These are phyloP conservation scores for Apiotrichum gamsii DNA, from an alignment of 1,284 basidiomycete genomes.

Conservation along the genomic window DNA sequence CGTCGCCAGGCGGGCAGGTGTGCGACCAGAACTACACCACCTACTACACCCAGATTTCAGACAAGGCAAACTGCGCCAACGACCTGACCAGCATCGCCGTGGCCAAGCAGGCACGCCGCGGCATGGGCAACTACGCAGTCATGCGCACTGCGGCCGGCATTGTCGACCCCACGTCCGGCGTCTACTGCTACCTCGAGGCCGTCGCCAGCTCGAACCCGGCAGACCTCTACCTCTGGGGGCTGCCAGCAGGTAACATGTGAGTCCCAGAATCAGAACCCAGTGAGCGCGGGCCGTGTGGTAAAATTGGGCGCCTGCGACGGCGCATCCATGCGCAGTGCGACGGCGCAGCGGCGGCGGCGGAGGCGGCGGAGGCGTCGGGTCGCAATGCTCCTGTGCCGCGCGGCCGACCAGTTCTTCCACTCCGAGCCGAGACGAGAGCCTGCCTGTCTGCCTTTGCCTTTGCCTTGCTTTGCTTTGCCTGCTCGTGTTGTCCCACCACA, in stretches of 20 bases:
- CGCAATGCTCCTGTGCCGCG: not conserved
- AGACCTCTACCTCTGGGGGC: conserved; percentile 43
- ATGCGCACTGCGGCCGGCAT: conserved; percentile 35
- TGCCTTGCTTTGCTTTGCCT: too few relatives aligned
- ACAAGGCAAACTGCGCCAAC: conserved; percentile 32
- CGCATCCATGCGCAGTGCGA: too few relatives aligned
- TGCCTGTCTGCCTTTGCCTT: too few relatives aligned
- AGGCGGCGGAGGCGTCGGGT: too few relatives aligned
- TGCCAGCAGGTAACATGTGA: conserved; percentile 41
- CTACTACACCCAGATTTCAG: conserved; percentile 18
- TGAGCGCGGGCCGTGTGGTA: too few relatives aligned
- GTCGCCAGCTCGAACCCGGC: conserved; percentile 30
- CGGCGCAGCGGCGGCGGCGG: too few relatives aligned
- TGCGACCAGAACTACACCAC: conserved; percentile 31
- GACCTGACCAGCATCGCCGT: conserved; percentile 28
- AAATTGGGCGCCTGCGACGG: too few relatives aligned
- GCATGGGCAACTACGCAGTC: conserved; percentile 40
- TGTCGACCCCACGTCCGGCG: conserved; percentile 27
- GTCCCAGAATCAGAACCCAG: conserved; percentile 12
- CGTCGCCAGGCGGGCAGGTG: conserved; percentile 15
- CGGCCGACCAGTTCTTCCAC: too few relatives aligned
- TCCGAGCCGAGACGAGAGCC: too few relatives aligned
- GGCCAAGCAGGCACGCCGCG: conserved; percentile 24
- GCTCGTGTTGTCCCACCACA: too few relatives aligned
- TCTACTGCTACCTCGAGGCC: conserved; percentile 44